Evolutionary conservation across 371 early-diverging fungal species (phyloP).

Genomic region (Smittium culicis): DNA sequence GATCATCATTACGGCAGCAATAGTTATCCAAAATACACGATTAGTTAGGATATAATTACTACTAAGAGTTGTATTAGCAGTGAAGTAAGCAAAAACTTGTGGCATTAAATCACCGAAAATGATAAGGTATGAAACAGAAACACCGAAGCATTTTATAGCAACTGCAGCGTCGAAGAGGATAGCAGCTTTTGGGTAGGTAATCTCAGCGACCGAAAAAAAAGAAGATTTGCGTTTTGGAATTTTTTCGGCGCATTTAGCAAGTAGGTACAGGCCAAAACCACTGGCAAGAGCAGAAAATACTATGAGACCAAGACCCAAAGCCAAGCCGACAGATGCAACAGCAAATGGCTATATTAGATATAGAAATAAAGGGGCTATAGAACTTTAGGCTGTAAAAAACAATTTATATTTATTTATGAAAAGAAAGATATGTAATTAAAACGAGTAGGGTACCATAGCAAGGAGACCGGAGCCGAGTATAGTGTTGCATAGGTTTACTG

Average conservation of each 20-base stretch:
- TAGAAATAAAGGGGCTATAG: conserved; percentile 12
- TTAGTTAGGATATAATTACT: conserved; percentile 31
- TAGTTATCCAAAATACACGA: conserved; percentile 74
- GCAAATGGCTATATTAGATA: conserved; percentile 45
- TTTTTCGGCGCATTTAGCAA: conserved; percentile 55
- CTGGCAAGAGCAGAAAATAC: conserved; percentile 59
- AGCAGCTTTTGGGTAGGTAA: conserved; percentile 84
- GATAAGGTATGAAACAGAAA: conserved; percentile 95
- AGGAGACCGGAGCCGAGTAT: conserved; percentile 94
- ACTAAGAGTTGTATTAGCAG: conserved; percentile 2
- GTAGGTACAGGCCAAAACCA: conserved; percentile 67
- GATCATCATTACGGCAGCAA: conserved; percentile 50
- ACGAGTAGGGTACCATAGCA: conserved; percentile 57
- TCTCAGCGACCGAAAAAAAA: conserved; percentile 74
- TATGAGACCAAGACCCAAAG: conserved; percentile 64
- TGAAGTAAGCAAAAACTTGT: conserved; percentile 37
- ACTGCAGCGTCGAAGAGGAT: conserved; percentile 91
- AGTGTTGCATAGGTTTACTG: conserved; percentile 77
- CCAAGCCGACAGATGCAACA: conserved; percentile 70
- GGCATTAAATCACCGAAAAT: conserved; percentile 93
- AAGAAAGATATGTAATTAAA: neutral
- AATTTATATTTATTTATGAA: conserved; percentile 9
- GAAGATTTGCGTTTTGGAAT: conserved; percentile 65
- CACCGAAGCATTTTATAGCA: conserved; percentile 99
- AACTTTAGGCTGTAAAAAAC: conserved; percentile 21